A percentile compares a stretch with the other conserved stretches of the same genome.
Evolutionary conservation across 208 protist genomes (phyloP).

Genomic region (Leishmania braziliensis): DNA sequence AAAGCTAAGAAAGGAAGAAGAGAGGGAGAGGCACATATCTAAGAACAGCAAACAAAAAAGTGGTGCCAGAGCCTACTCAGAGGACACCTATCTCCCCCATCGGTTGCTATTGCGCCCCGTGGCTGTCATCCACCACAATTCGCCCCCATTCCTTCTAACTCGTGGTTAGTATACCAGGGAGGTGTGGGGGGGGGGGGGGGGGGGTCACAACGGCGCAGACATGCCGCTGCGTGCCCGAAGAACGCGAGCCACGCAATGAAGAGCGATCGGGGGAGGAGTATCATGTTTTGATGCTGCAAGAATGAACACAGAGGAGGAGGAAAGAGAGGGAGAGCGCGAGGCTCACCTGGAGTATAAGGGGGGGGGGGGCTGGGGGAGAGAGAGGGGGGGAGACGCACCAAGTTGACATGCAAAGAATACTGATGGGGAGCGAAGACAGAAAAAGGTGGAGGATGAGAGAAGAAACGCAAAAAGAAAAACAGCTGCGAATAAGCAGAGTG

Average conservation of each 20-base stretch:
- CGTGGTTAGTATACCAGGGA: neutral
- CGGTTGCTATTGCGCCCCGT: neutral
- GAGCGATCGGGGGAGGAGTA: neutral
- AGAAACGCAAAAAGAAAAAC: neutral
- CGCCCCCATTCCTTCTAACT: neutral
- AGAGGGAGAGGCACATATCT: neutral
- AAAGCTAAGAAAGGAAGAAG: neutral
- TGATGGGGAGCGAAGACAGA: neutral
- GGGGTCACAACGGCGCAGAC: neutral
- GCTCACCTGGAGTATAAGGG: neutral
- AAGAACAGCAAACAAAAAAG: neutral
- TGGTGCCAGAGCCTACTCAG: neutral
- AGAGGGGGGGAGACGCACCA: neutral
- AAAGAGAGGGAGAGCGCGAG: neutral
- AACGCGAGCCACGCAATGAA: neutral
- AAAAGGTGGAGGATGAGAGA: neutral
- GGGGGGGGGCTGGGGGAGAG: neutral
- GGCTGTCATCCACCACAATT: neutral
- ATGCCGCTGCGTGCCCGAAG: neutral
- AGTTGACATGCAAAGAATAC: neutral
- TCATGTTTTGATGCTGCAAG: neutral
- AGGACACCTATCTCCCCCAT: neutral
- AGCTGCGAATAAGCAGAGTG: no score
- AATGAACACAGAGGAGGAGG: neutral
- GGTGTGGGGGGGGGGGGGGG: neutral